Evolutionary conservation across 192 early-diverging fungal species (phyloP).

Genomic region (Entomortierella chlamydospora): DNA sequence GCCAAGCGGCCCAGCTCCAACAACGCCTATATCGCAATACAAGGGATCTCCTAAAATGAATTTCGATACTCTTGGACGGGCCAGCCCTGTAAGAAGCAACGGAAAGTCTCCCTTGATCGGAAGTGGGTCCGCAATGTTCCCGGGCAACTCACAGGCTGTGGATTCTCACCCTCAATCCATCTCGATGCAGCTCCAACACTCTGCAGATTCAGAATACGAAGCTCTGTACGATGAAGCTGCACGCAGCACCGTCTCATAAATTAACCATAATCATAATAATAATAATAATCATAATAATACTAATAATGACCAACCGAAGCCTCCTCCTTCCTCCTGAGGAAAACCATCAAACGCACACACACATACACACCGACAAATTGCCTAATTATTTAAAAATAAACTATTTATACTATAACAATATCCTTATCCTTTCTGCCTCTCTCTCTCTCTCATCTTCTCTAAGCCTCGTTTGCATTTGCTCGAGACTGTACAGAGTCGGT

Average conservation of each 20-base stretch:
- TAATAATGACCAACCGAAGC: no score
- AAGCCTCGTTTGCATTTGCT: no score
- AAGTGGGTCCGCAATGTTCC: not conserved
- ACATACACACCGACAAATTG: not conserved
- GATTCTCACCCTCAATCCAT: no score
- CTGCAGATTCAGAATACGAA: constrained; percentile 42
- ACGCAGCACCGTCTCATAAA: constrained; percentile 45
- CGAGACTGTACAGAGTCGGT: no score
- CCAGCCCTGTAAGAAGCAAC: constrained; percentile 5
- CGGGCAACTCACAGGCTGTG: constrained; percentile 4
- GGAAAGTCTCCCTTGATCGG: constrained; percentile 13
- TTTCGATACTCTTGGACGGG: not conserved
- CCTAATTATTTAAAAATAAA: no score
- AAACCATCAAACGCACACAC: no score
- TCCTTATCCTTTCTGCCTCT: no score
- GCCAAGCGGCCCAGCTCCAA: constrained; percentile 6
- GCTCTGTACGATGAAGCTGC: constrained; percentile 51
- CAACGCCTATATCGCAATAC: not conserved
- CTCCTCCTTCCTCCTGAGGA: no score
- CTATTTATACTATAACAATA: no score
- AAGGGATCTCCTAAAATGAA: constrained; percentile 17
- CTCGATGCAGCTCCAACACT: no score
- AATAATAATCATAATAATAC: not conserved
- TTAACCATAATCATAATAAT: not conserved
- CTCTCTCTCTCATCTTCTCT: no score